phyloP scores from a whole-genome alignment of 805 yeast species.

The Starmerella geochares region DNA sequence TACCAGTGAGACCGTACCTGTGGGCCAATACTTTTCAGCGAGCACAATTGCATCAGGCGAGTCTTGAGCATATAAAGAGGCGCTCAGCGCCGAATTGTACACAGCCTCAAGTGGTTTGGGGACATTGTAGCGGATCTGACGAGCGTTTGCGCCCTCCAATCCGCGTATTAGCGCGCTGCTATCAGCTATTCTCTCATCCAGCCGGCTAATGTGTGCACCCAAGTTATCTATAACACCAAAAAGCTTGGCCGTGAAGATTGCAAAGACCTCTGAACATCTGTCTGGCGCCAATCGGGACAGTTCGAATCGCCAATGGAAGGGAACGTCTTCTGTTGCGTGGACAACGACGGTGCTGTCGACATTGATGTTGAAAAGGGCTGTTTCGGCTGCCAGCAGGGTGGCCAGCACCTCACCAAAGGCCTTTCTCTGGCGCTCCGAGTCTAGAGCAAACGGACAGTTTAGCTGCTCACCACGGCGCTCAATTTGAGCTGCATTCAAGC shows the following conservation, averaged over 20 bases:
- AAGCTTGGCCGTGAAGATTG: not conserved
- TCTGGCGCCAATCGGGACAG: not conserved
- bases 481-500: not conserved
- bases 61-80: not conserved
- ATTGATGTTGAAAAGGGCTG: not conserved
- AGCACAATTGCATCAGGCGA: not conserved
- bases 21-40: conserved; percentile 2
- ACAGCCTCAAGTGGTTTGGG: conserved; percentile 10
- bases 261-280: not conserved
- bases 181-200: not conserved
- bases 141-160: conserved; percentile 11
- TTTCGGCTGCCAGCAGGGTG: not conserved
- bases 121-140: conserved; percentile 9
- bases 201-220: not conserved
- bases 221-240: conserved; percentile 2
- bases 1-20: not conserved
- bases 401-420: conserved; percentile 3
- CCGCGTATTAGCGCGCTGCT: conserved; percentile 11
- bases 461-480: conserved; percentile 9
- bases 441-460: conserved; percentile 11
- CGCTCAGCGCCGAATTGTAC: not conserved
- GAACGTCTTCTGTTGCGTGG: not conserved
- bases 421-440: conserved; percentile 3
- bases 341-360: not conserved
- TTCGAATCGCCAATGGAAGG: conserved; percentile 10